Conservation (phyloP, 441 rosid species). For the Adansonia gregorii region DNA sequence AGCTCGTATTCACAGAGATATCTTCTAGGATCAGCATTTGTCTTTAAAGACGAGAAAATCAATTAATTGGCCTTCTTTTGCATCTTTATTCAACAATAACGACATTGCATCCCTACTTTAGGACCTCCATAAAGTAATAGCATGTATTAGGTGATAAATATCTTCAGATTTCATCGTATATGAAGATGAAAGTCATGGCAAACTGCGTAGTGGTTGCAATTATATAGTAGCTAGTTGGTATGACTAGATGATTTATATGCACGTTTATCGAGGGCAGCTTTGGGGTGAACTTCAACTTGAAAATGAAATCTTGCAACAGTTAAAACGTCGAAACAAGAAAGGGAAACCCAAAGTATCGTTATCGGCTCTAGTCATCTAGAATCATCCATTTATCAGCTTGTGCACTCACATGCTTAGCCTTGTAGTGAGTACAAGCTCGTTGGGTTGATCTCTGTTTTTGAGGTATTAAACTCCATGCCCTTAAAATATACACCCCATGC, state of each 20-base stretch:
- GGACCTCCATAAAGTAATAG: no score
- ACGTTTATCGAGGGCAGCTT: background rate
- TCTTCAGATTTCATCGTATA: background rate
- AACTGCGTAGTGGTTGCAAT: background rate
- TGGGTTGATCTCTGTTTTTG: background rate
- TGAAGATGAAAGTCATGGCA: background rate
- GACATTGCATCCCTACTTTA: no score
- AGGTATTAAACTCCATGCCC: background rate
- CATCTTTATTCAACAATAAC: no score
- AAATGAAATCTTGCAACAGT: background rate
- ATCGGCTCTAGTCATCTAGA: background rate
- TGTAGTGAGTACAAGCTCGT: background rate
- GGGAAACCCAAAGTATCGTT: background rate
- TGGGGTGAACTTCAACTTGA: background rate
- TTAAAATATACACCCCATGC: background rate
- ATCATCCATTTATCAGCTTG: background rate
- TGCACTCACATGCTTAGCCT: background rate
- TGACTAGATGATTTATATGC: background rate
- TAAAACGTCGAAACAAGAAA: background rate
- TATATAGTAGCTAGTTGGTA: background rate
- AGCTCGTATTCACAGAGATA: no score
- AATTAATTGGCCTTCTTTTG: no score
- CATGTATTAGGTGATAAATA: no score
- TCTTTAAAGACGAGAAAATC: no score
- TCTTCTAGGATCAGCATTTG: no score